Conservation (phyloP, 176 grass and related monocot genomes). For the Oryza coarctata region DNA sequence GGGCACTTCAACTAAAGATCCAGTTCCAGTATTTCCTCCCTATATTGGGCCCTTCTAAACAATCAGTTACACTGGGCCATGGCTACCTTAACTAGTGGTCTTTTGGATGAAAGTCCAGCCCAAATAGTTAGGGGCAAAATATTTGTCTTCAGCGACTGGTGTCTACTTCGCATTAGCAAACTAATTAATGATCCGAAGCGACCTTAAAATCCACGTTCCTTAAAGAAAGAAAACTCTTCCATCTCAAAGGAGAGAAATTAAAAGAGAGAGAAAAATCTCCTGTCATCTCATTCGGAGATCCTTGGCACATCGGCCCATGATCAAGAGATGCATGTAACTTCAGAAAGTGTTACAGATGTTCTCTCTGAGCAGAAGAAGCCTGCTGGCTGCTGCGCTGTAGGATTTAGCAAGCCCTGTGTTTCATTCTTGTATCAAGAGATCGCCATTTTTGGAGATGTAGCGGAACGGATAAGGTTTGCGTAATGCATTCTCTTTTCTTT, state of each 20-base stretch:
- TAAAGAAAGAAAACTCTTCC: background rate
- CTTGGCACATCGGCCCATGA: background rate
- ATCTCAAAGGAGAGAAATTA: background rate
- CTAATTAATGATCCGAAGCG: background rate
- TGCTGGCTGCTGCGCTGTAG: background rate
- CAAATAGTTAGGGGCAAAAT: background rate
- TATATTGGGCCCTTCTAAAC: background rate
- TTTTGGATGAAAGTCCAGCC: background rate
- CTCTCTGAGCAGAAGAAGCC: background rate
- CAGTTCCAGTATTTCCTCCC: background rate
- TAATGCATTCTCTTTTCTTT: constrained; percentile 21
- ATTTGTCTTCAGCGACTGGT: too few relatives aligned
- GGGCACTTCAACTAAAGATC: background rate
- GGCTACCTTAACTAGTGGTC: background rate
- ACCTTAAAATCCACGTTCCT: background rate
- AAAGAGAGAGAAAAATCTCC: background rate
- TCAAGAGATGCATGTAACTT: background rate
- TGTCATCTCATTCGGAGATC: background rate
- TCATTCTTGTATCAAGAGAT: background rate
- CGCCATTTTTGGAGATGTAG: background rate
- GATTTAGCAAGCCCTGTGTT: background rate
- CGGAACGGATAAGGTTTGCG: constrained; percentile 6
- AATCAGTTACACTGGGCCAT: background rate
- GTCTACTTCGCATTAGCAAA: background rate
- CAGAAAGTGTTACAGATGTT: background rate